Base-by-base conservation (phyloP, 306 rosid species). In the Cicer arietinum region DNA sequence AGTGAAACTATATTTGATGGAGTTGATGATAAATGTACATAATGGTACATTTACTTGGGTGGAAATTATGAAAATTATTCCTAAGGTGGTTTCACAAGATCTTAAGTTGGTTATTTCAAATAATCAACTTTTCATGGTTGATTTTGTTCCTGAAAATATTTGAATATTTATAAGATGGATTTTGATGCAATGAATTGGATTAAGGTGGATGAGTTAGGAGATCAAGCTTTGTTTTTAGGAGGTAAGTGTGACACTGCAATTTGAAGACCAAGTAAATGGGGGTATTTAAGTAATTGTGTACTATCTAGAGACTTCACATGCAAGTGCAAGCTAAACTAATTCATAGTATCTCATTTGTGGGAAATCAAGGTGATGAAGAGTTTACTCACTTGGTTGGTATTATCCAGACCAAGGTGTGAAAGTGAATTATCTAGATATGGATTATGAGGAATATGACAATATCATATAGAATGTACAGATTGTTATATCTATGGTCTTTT, bases 41-140 rank as follows among this genome's bases (percentile, higher is more conserved):
- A 0, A 6, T 5, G 0, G 8, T 0, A 54, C 3, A 8, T 54
- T 66, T 44, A 20, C 5, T 44, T 66, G 71, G 71, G 1, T 18
- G 10, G 10, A 0, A 6, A 8, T 6, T 42, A 2, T 67, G 43
- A 22, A 10, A 67, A 67, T 22, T 22, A 67, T 40, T 10, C 57
- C 20, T 2, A 22, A 9, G 1, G 71, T 66, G 54, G 8, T 45
- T 44, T 44, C 54, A 7, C 1, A 44, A 3, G 35, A 71, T 40
- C 40, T 71, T 9, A 71, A 71, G 76, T 71, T 71, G 13, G 65
- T 53, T 30, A 51, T 12, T 71, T 53, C 52, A 6, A 1, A 71
- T 10, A 12, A 66, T 20, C 52, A 71, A 39, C 65, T 71, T 54
- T 53, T 66, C 1, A 6, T 66, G 42, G 54, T 66, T 45, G 71